Percentiles rank a stretch among this genome's conserved stretches.
phyloP scores from a whole-genome alignment of 306 rosid species.

The Cucurbita moschata region DNA sequence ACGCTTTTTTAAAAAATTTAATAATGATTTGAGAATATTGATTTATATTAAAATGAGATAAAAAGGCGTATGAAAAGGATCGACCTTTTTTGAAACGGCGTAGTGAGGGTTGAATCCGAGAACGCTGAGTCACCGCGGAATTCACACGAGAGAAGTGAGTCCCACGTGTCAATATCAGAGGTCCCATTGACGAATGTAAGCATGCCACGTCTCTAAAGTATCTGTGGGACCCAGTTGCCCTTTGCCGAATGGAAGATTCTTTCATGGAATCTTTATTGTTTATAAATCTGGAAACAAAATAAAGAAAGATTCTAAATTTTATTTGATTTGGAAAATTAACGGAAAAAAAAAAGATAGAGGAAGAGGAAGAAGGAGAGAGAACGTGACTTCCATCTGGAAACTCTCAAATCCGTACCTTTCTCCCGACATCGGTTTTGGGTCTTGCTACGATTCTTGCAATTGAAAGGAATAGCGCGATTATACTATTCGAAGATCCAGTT shows the following conservation, averaged over 20 bases:
- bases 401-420: slow-evolving; percentile 2
- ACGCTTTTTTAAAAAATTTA: too few relatives aligned
- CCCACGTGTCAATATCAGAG: not conserved
- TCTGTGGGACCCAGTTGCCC: not conserved
- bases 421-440: slow-evolving; percentile 12
- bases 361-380: not conserved
- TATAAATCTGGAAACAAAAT: not conserved
- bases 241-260: not conserved
- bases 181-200: not conserved
- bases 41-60: not conserved
- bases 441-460: slow-evolving; percentile 9
- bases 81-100: not conserved
- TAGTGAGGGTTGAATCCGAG: not conserved
- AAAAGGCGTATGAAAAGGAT: not conserved
- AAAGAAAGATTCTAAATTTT: not conserved
- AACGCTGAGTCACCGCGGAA: not conserved
- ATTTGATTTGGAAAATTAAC: not conserved
- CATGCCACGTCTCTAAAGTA: not conserved
- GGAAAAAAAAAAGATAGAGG: too few relatives aligned
- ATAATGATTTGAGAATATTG: not conserved
- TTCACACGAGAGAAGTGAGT: not conserved
- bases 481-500: slow-evolving; percentile 19
- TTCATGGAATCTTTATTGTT: not conserved
- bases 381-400: not conserved
- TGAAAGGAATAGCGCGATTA: not conserved